Evolutionary conservation across 768 basidiomycete species (phyloP), one percentile per base, ranked within the genome.

Genomic region (Boletus barrowsii): DNA sequence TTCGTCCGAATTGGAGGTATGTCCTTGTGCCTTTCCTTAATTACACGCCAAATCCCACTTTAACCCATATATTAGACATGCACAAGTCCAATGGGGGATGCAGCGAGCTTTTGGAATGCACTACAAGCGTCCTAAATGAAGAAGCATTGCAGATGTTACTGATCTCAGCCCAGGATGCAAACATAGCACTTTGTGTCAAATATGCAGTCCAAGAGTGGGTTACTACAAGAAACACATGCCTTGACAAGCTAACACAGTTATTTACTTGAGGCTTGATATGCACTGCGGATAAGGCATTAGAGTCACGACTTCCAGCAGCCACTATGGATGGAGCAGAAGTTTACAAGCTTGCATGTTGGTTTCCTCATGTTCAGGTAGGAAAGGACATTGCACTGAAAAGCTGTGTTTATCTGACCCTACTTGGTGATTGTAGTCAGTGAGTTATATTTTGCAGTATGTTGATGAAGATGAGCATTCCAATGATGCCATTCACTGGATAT

Each of bases 101-200:
- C 36, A 18, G 10, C 3, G 26, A 10, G 15, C 41, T 58, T 0
- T 7, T 58, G 14, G 49, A 58, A 29, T 35, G 9, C 2, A 55
- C 54, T 3, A 29, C 40, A 35, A 10, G 1, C 14, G 42, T 18
- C 10, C 10, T 58, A 2, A 5, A 6, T 29, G 42, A 56, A 3
- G 37, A 48, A 33, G 18, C 41, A 3, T 37, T 56, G 17, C 26
- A 51, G 35, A 43, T 55, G 46, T 10, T 58, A 3, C 24, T 55
- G 4, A 42, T 56, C n/a, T 55, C 57, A 9, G 49, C 57, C 4
- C 49, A 58, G 32, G 39, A 51, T 15, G 37, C 36, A 26, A 58
- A 58, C 8, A 35, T 56, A 10, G n/a, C 3, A 15, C 36, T 58
- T 18, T 58, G 54, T 44, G 24, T 56, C 2, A 50, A 18, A 40